Conservation (phyloP, 805 yeast species). For the Kluyveromyces siamensis region DNA sequence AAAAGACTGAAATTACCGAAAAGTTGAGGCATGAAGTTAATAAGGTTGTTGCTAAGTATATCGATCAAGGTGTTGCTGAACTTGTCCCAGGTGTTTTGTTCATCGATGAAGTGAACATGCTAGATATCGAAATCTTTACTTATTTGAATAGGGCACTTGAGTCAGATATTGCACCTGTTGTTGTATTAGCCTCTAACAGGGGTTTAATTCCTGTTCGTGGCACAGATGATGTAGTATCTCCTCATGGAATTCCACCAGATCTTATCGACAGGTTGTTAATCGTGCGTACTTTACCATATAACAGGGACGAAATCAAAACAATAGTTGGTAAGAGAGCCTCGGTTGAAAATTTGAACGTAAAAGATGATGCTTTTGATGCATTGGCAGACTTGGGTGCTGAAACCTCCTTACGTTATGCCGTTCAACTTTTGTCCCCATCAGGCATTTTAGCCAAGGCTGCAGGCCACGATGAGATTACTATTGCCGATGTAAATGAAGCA, state of each 20-base stretch:
- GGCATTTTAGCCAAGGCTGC: constrained; percentile 69
- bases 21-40: constrained; percentile 89
- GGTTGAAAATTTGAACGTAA: constrained; percentile 62
- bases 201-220: constrained; percentile 91
- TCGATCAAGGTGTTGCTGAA: constrained; percentile 97
- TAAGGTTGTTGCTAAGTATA: constrained; percentile 90
- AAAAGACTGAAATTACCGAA: constrained; percentile 94
- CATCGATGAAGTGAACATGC: constrained; percentile 97
- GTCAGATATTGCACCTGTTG: constrained; percentile 86
- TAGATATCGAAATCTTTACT: constrained; percentile 94
- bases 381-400: constrained; percentile 66
- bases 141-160: constrained; percentile 91
- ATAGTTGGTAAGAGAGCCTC: constrained; percentile 77
- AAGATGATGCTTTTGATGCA: constrained; percentile 60
- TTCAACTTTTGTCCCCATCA: constrained; percentile 86
- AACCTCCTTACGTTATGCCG: constrained; percentile 82
- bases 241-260: constrained; percentile 97
- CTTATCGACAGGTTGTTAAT: constrained; percentile 84
- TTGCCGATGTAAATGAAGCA: constrained; percentile 76
- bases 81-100: constrained; percentile 95
- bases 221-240: constrained; percentile 73
- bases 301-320: constrained; percentile 66
- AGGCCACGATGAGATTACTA: constrained; percentile 59
- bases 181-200: constrained; percentile 90
- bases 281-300: constrained; percentile 86